These are phyloP conservation scores for Heterobasidion parviporum DNA, from an alignment of 1,284 basidiomycete species.

Conservation along the genomic window DNA sequence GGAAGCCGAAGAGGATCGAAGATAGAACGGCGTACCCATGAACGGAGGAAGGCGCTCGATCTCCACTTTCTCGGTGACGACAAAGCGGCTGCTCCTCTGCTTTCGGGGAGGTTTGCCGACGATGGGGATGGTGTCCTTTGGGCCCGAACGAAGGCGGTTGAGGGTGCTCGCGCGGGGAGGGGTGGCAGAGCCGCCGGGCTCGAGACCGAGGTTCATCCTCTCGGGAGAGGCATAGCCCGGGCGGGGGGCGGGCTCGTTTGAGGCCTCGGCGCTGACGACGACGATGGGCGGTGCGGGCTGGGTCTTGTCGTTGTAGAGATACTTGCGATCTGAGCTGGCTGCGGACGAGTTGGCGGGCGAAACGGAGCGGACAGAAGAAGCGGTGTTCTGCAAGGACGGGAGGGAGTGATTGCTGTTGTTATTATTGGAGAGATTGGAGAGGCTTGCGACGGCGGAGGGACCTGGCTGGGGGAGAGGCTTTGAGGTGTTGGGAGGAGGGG, in stretches of 20 bases:
- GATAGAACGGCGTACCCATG: slow-evolving; percentile 54
- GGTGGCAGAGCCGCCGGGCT: slow-evolving; percentile 41
- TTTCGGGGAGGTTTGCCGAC: slow-evolving; percentile 93
- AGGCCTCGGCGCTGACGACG: slow-evolving; percentile 77
- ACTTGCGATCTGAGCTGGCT: slow-evolving; percentile 43
- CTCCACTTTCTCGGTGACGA: slow-evolving; percentile 94
- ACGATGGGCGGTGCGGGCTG: slow-evolving; percentile 77
- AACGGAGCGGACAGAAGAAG: slow-evolving; percentile 32
- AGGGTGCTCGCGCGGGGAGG: slow-evolving; percentile 56
- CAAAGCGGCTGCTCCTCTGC: slow-evolving; percentile 92
- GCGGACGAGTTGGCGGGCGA: slow-evolving; percentile 28
- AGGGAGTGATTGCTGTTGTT: slow-evolving; percentile 36
- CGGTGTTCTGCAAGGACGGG: slow-evolving; percentile 31
- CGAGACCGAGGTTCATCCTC: slow-evolving; percentile 42
- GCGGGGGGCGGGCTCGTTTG: slow-evolving; percentile 35
- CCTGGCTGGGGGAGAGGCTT: slow-evolving; percentile 50
- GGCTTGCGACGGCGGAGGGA: slow-evolving; percentile 24
- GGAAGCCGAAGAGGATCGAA: slow-evolving; percentile 2
- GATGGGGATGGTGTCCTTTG: slow-evolving; percentile 93
- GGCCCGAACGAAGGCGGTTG: slow-evolving; percentile 63
- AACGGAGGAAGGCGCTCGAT: slow-evolving; percentile 95
- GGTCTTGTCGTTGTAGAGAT: slow-evolving; percentile 34
- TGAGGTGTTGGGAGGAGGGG: slow-evolving; percentile 52
- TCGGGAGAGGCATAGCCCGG: slow-evolving; percentile 38
- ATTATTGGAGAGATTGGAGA: slow-evolving; percentile 30